These are phyloP conservation scores for Volvariella surrecta DNA, from an alignment of 1,284 basidiomycete species.

Conservation along the genomic window DNA sequence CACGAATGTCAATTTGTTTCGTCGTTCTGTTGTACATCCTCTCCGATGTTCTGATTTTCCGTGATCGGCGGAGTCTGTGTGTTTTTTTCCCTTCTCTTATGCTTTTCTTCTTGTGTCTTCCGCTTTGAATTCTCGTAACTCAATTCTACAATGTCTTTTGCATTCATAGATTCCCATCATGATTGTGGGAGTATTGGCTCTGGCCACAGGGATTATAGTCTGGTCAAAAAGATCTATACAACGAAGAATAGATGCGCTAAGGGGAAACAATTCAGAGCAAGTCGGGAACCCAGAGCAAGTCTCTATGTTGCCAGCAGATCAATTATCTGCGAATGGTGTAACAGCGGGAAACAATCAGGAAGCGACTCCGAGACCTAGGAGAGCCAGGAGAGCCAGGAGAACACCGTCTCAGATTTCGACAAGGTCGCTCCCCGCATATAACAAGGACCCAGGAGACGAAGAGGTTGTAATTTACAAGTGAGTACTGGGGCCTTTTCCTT, in stretches of 20 bases:
- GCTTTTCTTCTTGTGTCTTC: no score
- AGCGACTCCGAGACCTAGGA: slow-evolving; percentile 22
- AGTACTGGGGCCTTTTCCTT: slow-evolving; percentile 10
- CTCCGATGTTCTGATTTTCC: no score
- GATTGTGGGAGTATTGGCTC: slow-evolving; percentile 13
- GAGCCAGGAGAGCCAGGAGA: slow-evolving; percentile 40
- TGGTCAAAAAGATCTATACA: slow-evolving; percentile 10
- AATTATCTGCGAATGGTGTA: slow-evolving; percentile 19
- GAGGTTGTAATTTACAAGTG: slow-evolving; percentile 69
- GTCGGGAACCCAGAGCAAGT: not conserved
- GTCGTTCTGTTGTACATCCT: no score
- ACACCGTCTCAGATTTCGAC: slow-evolving; percentile 62
- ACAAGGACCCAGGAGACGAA: slow-evolving; percentile 71
- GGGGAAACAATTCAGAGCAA: no score
- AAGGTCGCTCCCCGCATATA: slow-evolving; percentile 62
- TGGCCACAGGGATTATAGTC: slow-evolving; percentile 9
- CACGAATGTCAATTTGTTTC: no score
- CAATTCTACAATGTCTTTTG: no score
- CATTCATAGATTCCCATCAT: slow-evolving; percentile 18
- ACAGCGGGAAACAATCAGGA: slow-evolving; percentile 18
- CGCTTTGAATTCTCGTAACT: no score
- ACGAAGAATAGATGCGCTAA: slow-evolving; percentile 2
- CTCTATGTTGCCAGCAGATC: slow-evolving; percentile 10
- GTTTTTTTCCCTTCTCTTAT: no score
- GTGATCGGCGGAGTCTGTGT: no score